Evolutionary conservation across 225 moss, liverwort and hornwort genomes (phyloP).

Genomic region (Ulota crispa): DNA sequence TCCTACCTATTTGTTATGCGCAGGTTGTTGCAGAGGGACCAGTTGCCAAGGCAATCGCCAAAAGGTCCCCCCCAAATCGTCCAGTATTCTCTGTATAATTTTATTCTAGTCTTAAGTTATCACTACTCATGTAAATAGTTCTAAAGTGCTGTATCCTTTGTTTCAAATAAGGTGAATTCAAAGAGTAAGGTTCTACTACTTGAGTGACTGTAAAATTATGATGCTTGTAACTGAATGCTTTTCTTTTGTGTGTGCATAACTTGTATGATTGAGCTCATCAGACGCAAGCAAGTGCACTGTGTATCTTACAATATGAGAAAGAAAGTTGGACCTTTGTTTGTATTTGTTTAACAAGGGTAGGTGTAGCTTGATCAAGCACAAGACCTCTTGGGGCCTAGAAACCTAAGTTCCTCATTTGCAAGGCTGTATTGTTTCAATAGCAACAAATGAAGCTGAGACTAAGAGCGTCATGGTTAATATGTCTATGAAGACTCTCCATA

Average conservation of each 20-base stretch:
- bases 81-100: conserved; percentile 43
- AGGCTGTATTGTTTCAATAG: background rate
- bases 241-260: background rate
- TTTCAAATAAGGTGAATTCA: background rate
- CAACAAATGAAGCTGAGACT: background rate
- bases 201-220: background rate
- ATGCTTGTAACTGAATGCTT: background rate
- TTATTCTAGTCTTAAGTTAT: background rate
- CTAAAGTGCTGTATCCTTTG: background rate
- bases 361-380: background rate
- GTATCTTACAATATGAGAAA: conserved; percentile 1
- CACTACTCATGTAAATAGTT: background rate
- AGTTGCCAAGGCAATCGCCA: conserved; percentile 57
- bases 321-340: conserved; percentile 34
- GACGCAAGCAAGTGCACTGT: conserved; percentile 22
- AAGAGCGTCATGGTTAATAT: background rate
- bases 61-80: conserved; percentile 51
- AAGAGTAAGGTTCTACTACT: background rate
- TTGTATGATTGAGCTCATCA: conserved; percentile 8
- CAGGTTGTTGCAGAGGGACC: conserved; percentile 78
- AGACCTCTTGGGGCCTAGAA: background rate
- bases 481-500: no score
- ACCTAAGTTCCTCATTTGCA: background rate
- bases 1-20: background rate
- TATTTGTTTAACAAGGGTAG: conserved; percentile 19